Base-by-base conservation (phyloP, 208 protist species). In the Acanthamoeba healyi region DNA sequence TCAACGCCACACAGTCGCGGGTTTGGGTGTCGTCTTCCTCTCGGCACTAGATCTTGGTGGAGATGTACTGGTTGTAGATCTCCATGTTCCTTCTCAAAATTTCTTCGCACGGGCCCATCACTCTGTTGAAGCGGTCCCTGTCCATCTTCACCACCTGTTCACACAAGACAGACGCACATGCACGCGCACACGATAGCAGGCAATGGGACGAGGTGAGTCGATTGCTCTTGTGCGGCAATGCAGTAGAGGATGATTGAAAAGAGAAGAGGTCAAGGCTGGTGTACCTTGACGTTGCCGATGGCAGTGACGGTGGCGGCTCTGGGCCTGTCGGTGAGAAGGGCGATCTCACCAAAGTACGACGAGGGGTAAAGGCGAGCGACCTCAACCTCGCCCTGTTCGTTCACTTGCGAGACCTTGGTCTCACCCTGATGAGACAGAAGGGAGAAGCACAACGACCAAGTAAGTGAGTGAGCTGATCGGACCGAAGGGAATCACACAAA, bases 61-160 rank as follows among this genome's bases (percentile, higher is more conserved):
- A 92, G 40, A 92, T 92, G 86, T 92, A 92, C 86, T 92, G 86
- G 36, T 92, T 92, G 93, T 97, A 97, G 38, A 86, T 61, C 34
- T 84, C 58, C 38, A 95, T 96, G 89, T 96, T 96, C 26, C 96
- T 89, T 26, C 94, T 94, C n/a, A 97, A 90, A 36, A 97, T 95
- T 51, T 95, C 92, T 38, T 96, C 94, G 65, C 94, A 58, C n/a
- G 96, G 95, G 22, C 96, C 96, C 24, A 97, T 92, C 26, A 97
- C 87, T 29, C 96, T 94, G 72, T 86, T 94, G 46, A 97, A 97
- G 46, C 92, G 22, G 22, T 95, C 92, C 32, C 94, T 49, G 58
- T 96, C 95, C 26, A 97, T 89, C 70, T 94, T 94, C 40, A 97
- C 93, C 38, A 49, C 74, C 72, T 94, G 6, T 34, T n/a, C n/a